Base-by-base conservation (phyloP, 2,329 filamentous ascomycete species). In the Nigrospora sphaerica region DNA sequence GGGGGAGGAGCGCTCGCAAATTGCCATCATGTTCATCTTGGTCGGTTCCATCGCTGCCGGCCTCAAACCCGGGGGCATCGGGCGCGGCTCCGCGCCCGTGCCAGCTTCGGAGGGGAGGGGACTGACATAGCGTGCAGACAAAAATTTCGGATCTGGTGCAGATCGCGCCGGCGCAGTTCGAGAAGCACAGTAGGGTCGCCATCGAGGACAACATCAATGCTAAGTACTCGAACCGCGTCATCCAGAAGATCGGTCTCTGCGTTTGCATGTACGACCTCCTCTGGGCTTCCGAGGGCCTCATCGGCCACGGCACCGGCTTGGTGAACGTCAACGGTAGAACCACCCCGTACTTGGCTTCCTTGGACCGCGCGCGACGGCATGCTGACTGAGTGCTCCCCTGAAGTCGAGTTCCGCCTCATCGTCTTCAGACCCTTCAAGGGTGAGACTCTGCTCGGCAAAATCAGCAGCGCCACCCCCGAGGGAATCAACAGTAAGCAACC, bases 341-440 rank as follows among this genome's bases (percentile, higher is more conserved):
- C 35, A 32, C 34, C n/a, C 6, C 13, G 32, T 16, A 5, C 13
- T 11, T 4, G 14, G n/a, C n/a, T 23, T 12, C 3, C 6, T 41
- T 18, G 12, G 32, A 4, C 28, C 31, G 41, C 23, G 6, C 17
- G 13, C 12, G 14, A 39, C 12, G n/a, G 33, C 33, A 40, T 36
- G 13, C 12, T 42, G 18, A 39, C 32, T 46, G 19, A 23, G 19
- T 4, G 19, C 19, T 9, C 7, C 23, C 19, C 31, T 47, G 36
- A 47, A 93, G 92, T 95, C 42, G 90, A 95, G 63, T 98, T 97
- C 60, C 86, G 90, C 18, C 75, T 98, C 61, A 77, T 96, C 16
- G 90, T 98, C 31, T 98, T 97, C 65, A 83, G 93, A 19, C 93
- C 93, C 0, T 97, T 96, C 72, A 95, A 95, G 62, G 88, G 89